These are phyloP conservation scores for Syzygium malaccense DNA, from an alignment of 441 rosid genomes.

Conservation along the genomic window DNA sequence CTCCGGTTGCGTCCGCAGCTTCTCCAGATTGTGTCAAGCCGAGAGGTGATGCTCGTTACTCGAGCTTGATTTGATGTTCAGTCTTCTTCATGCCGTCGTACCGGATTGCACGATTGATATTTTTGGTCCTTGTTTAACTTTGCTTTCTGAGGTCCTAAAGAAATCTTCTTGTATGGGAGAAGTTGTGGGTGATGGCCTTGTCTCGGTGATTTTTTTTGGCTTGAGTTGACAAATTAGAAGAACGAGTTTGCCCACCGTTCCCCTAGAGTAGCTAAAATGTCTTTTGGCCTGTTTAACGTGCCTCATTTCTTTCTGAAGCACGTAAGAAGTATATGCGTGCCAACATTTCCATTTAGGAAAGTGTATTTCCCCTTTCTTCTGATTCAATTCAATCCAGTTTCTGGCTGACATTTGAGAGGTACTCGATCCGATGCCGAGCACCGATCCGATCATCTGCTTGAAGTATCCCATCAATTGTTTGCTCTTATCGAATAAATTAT, in stretches of 20 bases:
- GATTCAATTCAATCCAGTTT: not conserved
- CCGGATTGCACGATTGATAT: not conserved
- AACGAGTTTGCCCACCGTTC: not conserved
- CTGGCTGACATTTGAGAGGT: not conserved
- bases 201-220: not conserved
- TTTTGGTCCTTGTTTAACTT: not conserved
- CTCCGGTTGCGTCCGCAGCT: slow-evolving; percentile 29
- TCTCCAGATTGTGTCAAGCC: slow-evolving; percentile 55
- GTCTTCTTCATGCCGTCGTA: not conserved
- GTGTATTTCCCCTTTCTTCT: not conserved
- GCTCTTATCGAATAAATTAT: not conserved
- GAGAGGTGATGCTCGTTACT: slow-evolving; percentile 39
- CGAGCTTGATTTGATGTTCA: not conserved
- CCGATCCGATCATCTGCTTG: not conserved
- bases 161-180: not conserved
- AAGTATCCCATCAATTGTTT: not conserved
- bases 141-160: not conserved
- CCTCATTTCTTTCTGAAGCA: not conserved
- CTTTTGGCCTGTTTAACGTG: not conserved
- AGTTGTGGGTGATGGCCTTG: not conserved
- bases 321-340: not conserved
- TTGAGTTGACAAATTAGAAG: not conserved
- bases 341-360: not conserved
- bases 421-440: not conserved
- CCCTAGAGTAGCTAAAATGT: not conserved